Conservation (phyloP, 441 rosid species). For the Cnidoscolus chayamansa region DNA sequence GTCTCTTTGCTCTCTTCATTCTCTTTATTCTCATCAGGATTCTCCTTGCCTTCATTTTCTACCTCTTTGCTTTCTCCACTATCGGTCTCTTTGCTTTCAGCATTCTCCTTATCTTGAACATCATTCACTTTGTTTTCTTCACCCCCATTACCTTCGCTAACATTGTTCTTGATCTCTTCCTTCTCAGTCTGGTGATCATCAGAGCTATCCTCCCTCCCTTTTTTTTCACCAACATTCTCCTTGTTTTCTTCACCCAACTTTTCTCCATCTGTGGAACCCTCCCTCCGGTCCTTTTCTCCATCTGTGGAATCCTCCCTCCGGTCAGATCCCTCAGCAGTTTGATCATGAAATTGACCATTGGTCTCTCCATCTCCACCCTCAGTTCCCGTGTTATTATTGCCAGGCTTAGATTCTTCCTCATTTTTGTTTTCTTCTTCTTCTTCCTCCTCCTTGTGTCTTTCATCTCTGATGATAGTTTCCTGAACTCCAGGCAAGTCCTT, state of each 20-base stretch:
- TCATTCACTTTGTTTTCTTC: constrained; percentile 25
- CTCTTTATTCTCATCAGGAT: constrained; percentile 8
- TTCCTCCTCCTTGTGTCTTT: constrained; percentile 29
- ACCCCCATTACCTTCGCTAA: constrained; percentile 3
- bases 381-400: constrained; percentile 18
- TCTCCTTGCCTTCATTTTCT: constrained; percentile 21
- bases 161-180: constrained; percentile 17
- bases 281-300: constrained; percentile 31
- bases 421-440: constrained; percentile 32
- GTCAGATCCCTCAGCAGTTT: constrained; percentile 39
- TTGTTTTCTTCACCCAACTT: background rate
- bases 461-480: constrained; percentile 28
- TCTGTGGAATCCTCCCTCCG: constrained; percentile 18
- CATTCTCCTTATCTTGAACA: constrained; percentile 6
- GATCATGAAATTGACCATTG: constrained; percentile 24
- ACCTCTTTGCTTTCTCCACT: too few species aligned
- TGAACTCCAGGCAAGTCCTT: constrained; percentile 52
- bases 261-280: constrained; percentile 21
- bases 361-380: constrained; percentile 26
- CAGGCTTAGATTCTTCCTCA: constrained; percentile 33
- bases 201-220: too few species aligned
- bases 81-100: background rate
- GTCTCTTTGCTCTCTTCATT: constrained; percentile 26
- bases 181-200: constrained; percentile 16
- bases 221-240: constrained; percentile 3